A percentile compares a stretch with the other conserved stretches of the same genome.
phyloP scores from a whole-genome alignment of 2,329 filamentous ascomycete species.

The Ustulina deusta region DNA sequence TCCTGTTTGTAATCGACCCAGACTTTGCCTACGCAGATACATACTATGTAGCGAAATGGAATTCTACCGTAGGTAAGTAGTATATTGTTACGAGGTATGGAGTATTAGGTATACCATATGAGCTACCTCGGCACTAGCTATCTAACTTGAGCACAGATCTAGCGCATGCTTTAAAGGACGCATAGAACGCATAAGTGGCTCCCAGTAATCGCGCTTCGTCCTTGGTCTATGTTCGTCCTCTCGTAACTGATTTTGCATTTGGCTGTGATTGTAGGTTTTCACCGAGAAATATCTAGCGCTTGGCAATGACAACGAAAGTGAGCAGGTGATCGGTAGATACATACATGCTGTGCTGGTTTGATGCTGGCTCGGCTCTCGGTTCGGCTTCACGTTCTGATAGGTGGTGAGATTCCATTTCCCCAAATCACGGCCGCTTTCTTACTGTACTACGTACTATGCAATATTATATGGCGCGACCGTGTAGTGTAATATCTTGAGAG shows the following conservation, averaged over 20 bases:
- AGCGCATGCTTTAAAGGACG: too few species aligned
- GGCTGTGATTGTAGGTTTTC: background rate
- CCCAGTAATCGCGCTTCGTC: background rate
- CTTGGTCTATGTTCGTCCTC: background rate
- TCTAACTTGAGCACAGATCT: too few species aligned
- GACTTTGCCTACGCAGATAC: background rate
- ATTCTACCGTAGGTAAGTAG: background rate
- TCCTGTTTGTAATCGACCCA: background rate
- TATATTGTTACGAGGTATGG: background rate
- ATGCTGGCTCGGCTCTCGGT: conserved; percentile 13
- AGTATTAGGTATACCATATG: too few species aligned
- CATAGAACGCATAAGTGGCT: background rate
- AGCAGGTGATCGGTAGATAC: background rate
- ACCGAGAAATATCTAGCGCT: background rate
- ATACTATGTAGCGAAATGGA: background rate
- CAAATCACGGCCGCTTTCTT: conserved; percentile 21
- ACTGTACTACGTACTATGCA: conserved; percentile 1
- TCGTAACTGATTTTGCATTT: background rate
- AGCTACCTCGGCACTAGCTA: too few species aligned
- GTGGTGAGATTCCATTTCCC: conserved; percentile 13
- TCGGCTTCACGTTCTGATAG: conserved; percentile 11
- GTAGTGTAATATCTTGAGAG: background rate
- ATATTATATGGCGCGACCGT: conserved; percentile 11
- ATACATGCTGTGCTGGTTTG: background rate
- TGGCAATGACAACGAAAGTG: background rate